These are phyloP conservation scores for Penicillium turbatum DNA, from an alignment of 495 filamentous ascomycete genomes.

Conservation along the genomic window DNA sequence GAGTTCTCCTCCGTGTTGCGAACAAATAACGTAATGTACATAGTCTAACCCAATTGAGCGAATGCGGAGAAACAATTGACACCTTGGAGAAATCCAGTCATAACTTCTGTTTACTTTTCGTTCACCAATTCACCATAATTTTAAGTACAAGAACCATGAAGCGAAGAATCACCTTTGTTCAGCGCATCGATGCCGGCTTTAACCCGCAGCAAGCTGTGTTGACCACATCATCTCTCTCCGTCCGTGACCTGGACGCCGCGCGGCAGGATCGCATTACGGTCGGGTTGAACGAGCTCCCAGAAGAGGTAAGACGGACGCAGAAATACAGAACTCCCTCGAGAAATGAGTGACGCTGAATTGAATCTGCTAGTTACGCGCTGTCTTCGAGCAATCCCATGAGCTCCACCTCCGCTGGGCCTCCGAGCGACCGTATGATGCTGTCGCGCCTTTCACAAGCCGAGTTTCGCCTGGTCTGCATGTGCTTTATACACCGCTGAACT, in stretches of 20 bases:
- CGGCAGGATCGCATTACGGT: conserved; percentile 80
- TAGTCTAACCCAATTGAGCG: conserved; percentile 21
- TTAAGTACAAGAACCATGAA: conserved; percentile 53
- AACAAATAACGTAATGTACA: conserved; percentile 5
- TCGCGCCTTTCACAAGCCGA: conserved; percentile 68
- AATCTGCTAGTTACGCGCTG: conserved; percentile 47
- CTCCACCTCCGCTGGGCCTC: conserved; percentile 79
- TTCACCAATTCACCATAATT: background rate
- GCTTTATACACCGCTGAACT: conserved; percentile 60
- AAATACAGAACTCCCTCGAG: background rate
- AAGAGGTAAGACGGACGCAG: conserved; percentile 47
- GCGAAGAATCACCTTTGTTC: conserved; percentile 78
- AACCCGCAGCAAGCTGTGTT: conserved; percentile 57
- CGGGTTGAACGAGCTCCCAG: conserved; percentile 65
- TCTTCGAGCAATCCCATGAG: conserved; percentile 65
- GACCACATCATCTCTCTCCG: conserved; percentile 42
- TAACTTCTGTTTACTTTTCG: conserved; percentile 1
- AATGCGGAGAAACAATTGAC: conserved; percentile 24
- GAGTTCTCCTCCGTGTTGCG: too few relatives aligned
- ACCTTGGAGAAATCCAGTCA: conserved; percentile 13
- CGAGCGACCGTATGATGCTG: conserved; percentile 47
- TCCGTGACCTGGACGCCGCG: conserved; percentile 54
- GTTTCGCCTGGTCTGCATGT: conserved; percentile 80
- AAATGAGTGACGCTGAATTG: background rate
- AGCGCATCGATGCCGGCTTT: conserved; percentile 56